Conservation (phyloP, 1,284 basidiomycete species). For the Phylloboletellus chloephorus region DNA sequence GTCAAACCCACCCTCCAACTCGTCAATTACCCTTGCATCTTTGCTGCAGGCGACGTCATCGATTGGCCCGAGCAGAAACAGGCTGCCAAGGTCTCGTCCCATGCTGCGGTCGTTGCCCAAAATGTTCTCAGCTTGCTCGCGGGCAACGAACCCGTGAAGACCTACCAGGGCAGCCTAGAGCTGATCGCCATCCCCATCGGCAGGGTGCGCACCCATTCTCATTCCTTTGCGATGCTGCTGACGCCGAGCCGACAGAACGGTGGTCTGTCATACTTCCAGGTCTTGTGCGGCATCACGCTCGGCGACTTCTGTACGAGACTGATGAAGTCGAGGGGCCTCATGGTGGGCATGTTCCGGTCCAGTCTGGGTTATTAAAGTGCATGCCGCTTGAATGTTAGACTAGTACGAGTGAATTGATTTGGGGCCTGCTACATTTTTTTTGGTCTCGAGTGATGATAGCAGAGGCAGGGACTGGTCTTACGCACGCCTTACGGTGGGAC, state of each 20-base stretch:
- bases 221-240: neutral
- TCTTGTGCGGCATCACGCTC: conserved; percentile 45
- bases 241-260: conserved; percentile 34
- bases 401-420: no score
- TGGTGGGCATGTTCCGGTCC: conserved; percentile 27
- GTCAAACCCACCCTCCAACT: conserved; percentile 52
- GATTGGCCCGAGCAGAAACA: conserved; percentile 59
- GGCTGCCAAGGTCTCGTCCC: conserved; percentile 41
- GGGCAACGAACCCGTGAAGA: conserved; percentile 32
- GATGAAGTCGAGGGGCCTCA: conserved; percentile 26
- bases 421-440: no score
- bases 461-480: no score
- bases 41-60: conserved; percentile 56
- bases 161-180: conserved; percentile 50
- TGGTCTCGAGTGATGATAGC: no score
- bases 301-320: conserved; percentile 35
- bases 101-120: conserved; percentile 39
- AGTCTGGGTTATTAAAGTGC: conserved; percentile 23
- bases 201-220: conserved; percentile 37
- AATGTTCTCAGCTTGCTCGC: conserved; percentile 46
- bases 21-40: conserved; percentile 42
- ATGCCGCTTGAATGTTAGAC: no score
- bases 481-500: no score
- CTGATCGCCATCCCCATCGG: conserved; percentile 55
- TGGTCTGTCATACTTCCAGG: conserved; percentile 41